A percentile compares a stretch with the other conserved stretches of the same genome.
Conservation (phyloP, 495 filamentous ascomycete species). For the Lichina pygmaea region DNA sequence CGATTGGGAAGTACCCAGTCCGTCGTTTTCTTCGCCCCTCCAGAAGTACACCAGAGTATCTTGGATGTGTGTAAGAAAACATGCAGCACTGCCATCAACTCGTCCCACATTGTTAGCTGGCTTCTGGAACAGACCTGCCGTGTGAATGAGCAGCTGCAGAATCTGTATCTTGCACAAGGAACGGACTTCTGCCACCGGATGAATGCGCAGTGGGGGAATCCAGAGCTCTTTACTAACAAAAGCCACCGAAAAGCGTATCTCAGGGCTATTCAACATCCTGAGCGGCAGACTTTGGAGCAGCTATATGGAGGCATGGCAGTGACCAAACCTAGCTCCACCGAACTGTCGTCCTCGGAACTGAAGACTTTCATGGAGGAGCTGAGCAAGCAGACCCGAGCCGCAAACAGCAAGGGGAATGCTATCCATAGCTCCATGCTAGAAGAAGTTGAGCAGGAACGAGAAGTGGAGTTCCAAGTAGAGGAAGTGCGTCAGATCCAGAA, state of each 20-base stretch:
- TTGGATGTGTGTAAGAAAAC: neutral
- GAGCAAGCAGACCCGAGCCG: slow-evolving; percentile 3
- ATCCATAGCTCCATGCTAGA: slow-evolving; percentile 21
- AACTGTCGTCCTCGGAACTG: slow-evolving; percentile 4
- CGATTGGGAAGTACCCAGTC: slow-evolving; percentile 12
- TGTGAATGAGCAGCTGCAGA: slow-evolving; percentile 23
- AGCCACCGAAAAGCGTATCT: slow-evolving; percentile 13
- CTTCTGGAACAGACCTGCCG: slow-evolving; percentile 32
- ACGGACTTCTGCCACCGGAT: slow-evolving; percentile 21
- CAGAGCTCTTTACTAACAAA: slow-evolving; percentile 8
- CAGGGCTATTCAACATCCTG: slow-evolving; percentile 12
- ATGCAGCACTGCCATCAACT: slow-evolving; percentile 4
- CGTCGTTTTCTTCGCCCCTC: slow-evolving; percentile 16
- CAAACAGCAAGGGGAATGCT: slow-evolving; percentile 8
- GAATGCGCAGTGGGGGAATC: slow-evolving; percentile 8
- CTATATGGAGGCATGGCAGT: slow-evolving; percentile 10
- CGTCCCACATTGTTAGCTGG: slow-evolving; percentile 27
- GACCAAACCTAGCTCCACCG: neutral
- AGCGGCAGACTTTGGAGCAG: slow-evolving; percentile 18
- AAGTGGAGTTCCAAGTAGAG: slow-evolving; percentile 15
- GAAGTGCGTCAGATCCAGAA: slow-evolving; percentile 12
- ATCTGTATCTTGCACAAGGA: slow-evolving; percentile 28
- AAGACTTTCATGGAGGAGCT: slow-evolving; percentile 9
- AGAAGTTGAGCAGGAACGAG: slow-evolving; percentile 30
- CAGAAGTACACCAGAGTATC: slow-evolving; percentile 19